Evolutionary conservation across 768 basidiomycete species (phyloP).

Genomic region (Pleurotus djamor): DNA sequence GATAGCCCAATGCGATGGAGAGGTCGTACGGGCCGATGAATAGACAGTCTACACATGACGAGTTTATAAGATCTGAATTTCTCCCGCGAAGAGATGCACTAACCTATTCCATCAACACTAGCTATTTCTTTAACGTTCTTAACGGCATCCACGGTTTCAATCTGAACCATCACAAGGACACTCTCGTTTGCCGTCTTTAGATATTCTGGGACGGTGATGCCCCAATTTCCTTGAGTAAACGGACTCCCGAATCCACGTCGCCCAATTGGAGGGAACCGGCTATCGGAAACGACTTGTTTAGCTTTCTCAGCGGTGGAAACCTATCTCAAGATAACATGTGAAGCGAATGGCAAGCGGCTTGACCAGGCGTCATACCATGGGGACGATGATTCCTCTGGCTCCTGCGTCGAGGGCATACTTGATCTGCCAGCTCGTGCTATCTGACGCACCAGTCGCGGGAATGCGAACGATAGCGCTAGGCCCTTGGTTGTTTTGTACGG

Average conservation of each 20-base stretch:
- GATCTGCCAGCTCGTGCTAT: conserved; percentile 66
- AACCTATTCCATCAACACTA: conserved; percentile 60
- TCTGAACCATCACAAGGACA: conserved; percentile 61
- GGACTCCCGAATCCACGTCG: conserved; percentile 66
- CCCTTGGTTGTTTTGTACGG: conserved; percentile 26
- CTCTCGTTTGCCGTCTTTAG: conserved; percentile 52
- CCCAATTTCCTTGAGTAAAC: conserved; percentile 60
- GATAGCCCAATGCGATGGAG: conserved; percentile 59
- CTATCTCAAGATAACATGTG: conserved; percentile 21
- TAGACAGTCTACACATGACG: conserved; percentile 35
- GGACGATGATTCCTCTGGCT: conserved; percentile 61
- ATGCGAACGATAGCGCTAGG: conserved; percentile 61
- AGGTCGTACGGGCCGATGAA: conserved; percentile 72
- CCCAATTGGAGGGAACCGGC: conserved; percentile 61
- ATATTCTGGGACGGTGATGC: conserved; percentile 48
- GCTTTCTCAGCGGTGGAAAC: conserved; percentile 60
- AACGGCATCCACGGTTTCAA: conserved; percentile 61
- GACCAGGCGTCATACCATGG: conserved; percentile 46
- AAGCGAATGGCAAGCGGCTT: neutral
- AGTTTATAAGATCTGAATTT: neutral
- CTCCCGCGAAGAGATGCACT: conserved; percentile 21
- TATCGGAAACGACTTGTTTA: conserved; percentile 50
- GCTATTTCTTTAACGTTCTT: conserved; percentile 60
- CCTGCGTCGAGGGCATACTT: conserved; percentile 71
- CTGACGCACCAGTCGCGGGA: conserved; percentile 58